Evolutionary conservation across 2,329 filamentous ascomycete genomes (phyloP).

Genomic region (Diplocarpon mali): DNA sequence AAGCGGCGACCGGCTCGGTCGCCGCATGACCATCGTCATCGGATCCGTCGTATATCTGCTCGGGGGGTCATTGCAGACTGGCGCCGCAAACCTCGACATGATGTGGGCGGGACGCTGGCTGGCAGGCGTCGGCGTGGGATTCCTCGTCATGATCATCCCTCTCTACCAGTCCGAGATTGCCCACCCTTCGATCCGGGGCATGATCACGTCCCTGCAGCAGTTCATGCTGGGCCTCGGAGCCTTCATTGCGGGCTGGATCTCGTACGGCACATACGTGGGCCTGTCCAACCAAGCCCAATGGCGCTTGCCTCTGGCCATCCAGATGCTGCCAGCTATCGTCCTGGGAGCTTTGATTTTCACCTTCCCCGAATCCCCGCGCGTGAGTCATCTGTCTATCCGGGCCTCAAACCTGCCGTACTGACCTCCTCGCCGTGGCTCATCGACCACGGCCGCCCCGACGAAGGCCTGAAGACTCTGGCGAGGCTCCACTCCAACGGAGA

Average conservation of each 20-base stretch:
- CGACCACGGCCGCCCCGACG: slow-evolving; percentile 43
- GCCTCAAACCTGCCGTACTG: background rate
- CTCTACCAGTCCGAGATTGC: slow-evolving; percentile 67
- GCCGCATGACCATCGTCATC: slow-evolving; percentile 59
- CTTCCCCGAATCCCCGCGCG: slow-evolving; percentile 47
- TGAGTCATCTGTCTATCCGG: slow-evolving; percentile 22
- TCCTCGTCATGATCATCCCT: slow-evolving; percentile 35
- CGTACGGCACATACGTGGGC: slow-evolving; percentile 42
- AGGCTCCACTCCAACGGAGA: slow-evolving; percentile 50
- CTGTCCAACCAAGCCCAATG: slow-evolving; percentile 27
- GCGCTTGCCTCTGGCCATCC: slow-evolving; percentile 36
- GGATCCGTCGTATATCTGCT: slow-evolving; percentile 63
- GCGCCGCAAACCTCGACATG: slow-evolving; percentile 44
- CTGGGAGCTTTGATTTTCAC: slow-evolving; percentile 43
- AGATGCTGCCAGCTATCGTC: slow-evolving; percentile 47
- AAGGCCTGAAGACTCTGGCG: slow-evolving; percentile 46
- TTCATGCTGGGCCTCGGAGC: slow-evolving; percentile 74
- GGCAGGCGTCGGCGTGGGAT: slow-evolving; percentile 50
- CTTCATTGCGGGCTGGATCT: slow-evolving; percentile 62
- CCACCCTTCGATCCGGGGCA: slow-evolving; percentile 63
- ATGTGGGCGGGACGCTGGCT: slow-evolving; percentile 61
- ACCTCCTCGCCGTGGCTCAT: slow-evolving; percentile 41
- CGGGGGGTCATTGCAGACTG: slow-evolving; percentile 64
- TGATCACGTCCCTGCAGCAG: slow-evolving; percentile 63
- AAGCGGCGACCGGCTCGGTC: slow-evolving; percentile 51